phyloP scores from a whole-genome alignment of 176 grass and related monocot genomes.

The Hyparrhenia diplandra region DNA sequence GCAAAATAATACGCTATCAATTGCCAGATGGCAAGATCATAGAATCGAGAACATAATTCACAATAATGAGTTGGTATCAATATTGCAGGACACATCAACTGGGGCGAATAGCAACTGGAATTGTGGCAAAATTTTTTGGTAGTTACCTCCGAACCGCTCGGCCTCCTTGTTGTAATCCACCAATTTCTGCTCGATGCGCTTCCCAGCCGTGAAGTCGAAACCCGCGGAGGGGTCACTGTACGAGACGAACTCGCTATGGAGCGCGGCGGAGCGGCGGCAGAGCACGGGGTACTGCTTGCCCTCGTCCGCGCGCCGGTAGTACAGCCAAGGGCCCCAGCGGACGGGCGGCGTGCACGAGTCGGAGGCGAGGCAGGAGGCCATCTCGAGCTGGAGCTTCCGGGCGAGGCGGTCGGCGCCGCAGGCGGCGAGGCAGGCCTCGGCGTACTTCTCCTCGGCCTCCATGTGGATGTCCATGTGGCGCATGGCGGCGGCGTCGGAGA shows the following conservation, averaged over 20 bases:
- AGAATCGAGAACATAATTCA: background rate
- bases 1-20: background rate
- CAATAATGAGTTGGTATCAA: background rate
- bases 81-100: background rate
- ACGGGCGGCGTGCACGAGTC: conserved; percentile 67
- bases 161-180: conserved; percentile 92
- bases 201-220: conserved; percentile 82
- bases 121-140: background rate
- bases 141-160: conserved; percentile 77
- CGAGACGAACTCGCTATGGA: conserved; percentile 75
- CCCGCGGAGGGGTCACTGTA: conserved; percentile 80
- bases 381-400: conserved; percentile 91
- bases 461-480: conserved; percentile 96
- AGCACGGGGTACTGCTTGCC: conserved; percentile 87
- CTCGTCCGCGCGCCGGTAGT: conserved; percentile 84
- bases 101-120: background rate
- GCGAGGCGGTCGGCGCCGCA: conserved; percentile 63
- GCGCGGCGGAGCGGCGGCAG: conserved; percentile 61
- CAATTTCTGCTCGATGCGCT: conserved; percentile 88
- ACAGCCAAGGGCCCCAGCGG: conserved; percentile 79
- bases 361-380: conserved; percentile 75
- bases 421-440: conserved; percentile 69
- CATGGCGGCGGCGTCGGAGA: conserved; percentile 77
- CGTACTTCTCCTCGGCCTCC: conserved; percentile 94
- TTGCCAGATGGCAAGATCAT: background rate